A percentile compares a stretch with the other conserved stretches of the same genome.
Evolutionary conservation across 495 filamentous ascomycete species (phyloP).

Genomic region (Penicillium ucsense): DNA sequence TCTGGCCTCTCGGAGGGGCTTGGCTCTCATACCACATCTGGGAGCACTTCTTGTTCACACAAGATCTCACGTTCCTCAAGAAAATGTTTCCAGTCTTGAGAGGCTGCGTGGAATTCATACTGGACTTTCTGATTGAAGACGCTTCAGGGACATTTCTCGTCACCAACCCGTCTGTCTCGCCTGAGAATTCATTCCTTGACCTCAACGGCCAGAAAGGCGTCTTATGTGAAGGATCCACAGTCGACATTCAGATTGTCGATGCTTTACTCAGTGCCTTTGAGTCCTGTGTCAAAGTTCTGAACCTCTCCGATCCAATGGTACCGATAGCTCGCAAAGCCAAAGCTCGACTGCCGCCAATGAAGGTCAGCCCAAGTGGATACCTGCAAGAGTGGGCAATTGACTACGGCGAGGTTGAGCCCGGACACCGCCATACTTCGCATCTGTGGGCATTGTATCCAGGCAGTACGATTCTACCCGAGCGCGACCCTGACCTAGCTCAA

Average conservation of each 20-base stretch:
- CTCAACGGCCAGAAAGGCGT: slow-evolving; percentile 19
- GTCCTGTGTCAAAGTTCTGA: slow-evolving; percentile 12
- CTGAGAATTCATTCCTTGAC: slow-evolving; percentile 38
- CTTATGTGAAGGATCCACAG: slow-evolving; percentile 34
- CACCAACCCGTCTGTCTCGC: slow-evolving; percentile 40
- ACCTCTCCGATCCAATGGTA: slow-evolving; percentile 14
- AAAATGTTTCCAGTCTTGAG: slow-evolving; percentile 26
- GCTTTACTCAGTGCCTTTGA: slow-evolving; percentile 30
- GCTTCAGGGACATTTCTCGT: slow-evolving; percentile 23
- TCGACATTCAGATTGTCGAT: slow-evolving; percentile 39
- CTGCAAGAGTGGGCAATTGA: slow-evolving; percentile 41
- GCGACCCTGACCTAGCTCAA: slow-evolving; percentile 17
- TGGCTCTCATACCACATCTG: slow-evolving; percentile 41
- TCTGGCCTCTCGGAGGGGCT: slow-evolving; percentile 39
- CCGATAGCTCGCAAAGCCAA: slow-evolving; percentile 4
- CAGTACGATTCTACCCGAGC: slow-evolving; percentile 13
- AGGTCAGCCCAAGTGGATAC: slow-evolving; percentile 30
- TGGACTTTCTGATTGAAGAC: slow-evolving; percentile 38
- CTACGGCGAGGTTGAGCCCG: slow-evolving; percentile 36
- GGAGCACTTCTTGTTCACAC: slow-evolving; percentile 36
- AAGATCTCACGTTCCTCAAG: slow-evolving; percentile 22
- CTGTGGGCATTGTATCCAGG: slow-evolving; percentile 34
- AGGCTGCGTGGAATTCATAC: slow-evolving; percentile 30
- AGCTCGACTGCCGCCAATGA: slow-evolving; percentile 20
- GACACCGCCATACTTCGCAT: slow-evolving; percentile 41